phyloP scores from a whole-genome alignment of 1,139 yeast species.

The Nakaseomyces nivariensis region DNA sequence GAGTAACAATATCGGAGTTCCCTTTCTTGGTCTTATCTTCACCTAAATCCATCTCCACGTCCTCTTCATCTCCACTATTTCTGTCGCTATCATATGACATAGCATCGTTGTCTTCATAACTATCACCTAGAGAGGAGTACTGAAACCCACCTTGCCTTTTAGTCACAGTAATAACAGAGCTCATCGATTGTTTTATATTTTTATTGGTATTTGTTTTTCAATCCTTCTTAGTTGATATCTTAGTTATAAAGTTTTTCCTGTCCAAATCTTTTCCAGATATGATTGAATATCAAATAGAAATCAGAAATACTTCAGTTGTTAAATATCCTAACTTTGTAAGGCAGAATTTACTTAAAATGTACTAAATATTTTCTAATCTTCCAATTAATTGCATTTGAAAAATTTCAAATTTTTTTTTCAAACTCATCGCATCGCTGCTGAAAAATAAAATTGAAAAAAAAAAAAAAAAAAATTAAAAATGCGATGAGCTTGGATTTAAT shows the following conservation, averaged over 20 bases:
- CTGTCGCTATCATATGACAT: constrained; percentile 12
- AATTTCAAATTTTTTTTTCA: constrained; percentile 3
- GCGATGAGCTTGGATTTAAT: not conserved
- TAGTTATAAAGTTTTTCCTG: no score
- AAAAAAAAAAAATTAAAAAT: not conserved
- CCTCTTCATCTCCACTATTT: constrained; percentile 17
- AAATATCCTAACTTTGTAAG: no score
- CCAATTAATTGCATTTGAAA: not conserved
- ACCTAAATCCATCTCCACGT: constrained; percentile 14
- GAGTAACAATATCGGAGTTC: constrained; percentile 54
- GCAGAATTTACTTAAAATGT: no score
- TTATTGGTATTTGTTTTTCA: not conserved
- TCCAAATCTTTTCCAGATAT: no score
- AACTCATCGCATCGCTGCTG: constrained; percentile 1
- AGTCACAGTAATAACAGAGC: constrained; percentile 24
- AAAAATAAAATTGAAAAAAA: not conserved
- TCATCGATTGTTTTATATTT: constrained; percentile 11
- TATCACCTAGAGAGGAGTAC: constrained; percentile 8
- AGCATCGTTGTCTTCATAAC: constrained; percentile 7
- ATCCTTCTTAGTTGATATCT: no score
- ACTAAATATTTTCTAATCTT: no score
- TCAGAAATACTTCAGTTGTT: no score
- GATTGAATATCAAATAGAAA: no score
- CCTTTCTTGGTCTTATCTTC: constrained; percentile 15
- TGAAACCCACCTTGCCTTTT: constrained; percentile 24